Conservation (phyloP, 345 rosid species). For the Gossypium stocksii region DNA sequence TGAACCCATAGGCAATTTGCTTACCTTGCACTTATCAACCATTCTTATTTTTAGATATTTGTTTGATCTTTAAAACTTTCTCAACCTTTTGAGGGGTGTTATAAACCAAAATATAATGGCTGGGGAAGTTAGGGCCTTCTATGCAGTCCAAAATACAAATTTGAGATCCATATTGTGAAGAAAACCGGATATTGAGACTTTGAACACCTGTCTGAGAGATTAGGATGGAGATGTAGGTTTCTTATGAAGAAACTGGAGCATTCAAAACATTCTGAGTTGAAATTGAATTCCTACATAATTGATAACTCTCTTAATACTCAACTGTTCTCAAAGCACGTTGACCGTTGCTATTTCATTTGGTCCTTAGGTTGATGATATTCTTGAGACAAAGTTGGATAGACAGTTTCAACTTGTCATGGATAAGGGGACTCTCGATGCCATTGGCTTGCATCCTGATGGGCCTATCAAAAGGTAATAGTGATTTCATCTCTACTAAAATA, state of each 20-base stretch:
- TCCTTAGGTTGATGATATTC: conserved; percentile 82
- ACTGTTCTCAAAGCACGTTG: neutral
- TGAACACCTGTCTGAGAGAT: neutral
- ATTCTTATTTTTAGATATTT: neutral
- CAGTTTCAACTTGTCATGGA: conserved; percentile 86
- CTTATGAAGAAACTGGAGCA: neutral
- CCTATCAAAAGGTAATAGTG: conserved; percentile 64
- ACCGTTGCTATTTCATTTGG: neutral
- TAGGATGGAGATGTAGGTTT: conserved; percentile 4
- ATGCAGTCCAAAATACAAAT: neutral
- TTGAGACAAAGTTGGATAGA: conserved; percentile 66
- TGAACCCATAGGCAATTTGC: neutral
- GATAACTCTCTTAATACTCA: neutral
- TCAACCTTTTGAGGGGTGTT: neutral
- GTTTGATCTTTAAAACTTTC: conserved; percentile 3
- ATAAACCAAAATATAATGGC: neutral
- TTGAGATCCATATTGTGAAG: neutral
- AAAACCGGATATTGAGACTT: neutral
- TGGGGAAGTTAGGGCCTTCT: neutral
- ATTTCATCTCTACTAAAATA: neutral
- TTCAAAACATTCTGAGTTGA: neutral
- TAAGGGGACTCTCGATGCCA: conserved; percentile 96
- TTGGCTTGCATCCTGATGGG: conserved; percentile 97
- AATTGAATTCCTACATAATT: neutral
- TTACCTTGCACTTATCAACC: neutral